Evolutionary conservation across 306 rosid species (phyloP).

Genomic region (Chamaecrista fasciculata): DNA sequence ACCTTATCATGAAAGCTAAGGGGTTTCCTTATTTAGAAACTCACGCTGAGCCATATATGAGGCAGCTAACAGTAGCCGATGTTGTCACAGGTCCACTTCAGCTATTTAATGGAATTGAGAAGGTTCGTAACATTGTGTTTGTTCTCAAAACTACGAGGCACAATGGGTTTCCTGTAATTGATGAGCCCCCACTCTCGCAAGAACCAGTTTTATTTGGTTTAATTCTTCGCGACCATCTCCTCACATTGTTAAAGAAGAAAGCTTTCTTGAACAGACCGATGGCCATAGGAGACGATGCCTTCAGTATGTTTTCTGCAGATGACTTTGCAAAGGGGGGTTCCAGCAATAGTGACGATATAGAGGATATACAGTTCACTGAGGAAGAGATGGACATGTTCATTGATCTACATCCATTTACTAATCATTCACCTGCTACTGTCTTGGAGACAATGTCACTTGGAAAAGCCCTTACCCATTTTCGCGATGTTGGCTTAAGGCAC

Average conservation of each 20-base stretch:
- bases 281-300: constrained; percentile 20
- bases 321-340: constrained; percentile 81
- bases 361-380: constrained; percentile 54
- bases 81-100: constrained; percentile 89
- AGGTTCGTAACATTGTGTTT: constrained; percentile 66
- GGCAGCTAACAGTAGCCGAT: constrained; percentile 76
- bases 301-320: constrained; percentile 44
- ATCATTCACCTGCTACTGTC: constrained; percentile 87
- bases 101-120: constrained; percentile 76
- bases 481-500: constrained; percentile 87
- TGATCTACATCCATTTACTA: constrained; percentile 86
- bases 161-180: constrained; percentile 88
- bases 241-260: constrained; percentile 73
- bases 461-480: constrained; percentile 79
- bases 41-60: constrained; percentile 89
- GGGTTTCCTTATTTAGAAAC: constrained; percentile 86
- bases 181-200: constrained; percentile 67
- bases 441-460: constrained; percentile 89
- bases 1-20: constrained; percentile 89
- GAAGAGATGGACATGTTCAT: constrained; percentile 87
- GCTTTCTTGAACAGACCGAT: constrained; percentile 49
- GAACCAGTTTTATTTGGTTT: constrained; percentile 64
- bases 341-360: constrained; percentile 46
- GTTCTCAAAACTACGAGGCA: constrained; percentile 64
- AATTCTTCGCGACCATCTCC: constrained; percentile 78